Conservation (phyloP, 2,329 filamentous ascomycete species). For the Dryadomyces quercus-mongolicae region DNA sequence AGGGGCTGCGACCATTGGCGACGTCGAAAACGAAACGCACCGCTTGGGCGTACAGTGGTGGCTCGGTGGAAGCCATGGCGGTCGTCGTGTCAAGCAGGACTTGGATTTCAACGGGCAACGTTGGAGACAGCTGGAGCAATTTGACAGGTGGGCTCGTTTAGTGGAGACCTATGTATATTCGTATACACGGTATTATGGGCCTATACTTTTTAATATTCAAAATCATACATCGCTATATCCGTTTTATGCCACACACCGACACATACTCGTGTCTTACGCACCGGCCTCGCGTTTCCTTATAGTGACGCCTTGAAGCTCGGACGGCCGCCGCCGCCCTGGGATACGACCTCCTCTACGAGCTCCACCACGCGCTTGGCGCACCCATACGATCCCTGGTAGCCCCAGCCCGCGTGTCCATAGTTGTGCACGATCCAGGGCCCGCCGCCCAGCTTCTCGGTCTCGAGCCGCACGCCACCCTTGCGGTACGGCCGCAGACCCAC, state of each 20-base stretch:
- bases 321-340: slow-evolving; percentile 7
- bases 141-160: neutral
- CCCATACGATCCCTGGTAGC: slow-evolving; percentile 59
- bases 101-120: too few species aligned
- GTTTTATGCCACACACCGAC: neutral
- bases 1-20: slow-evolving; percentile 33
- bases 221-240: neutral
- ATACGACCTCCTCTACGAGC: slow-evolving; percentile 50
- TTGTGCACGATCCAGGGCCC: slow-evolving; percentile 57
- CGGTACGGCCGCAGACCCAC: slow-evolving; percentile 72
- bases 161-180: neutral
- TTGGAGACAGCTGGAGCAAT: neutral
- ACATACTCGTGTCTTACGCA: too few species aligned
- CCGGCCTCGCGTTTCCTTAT: neutral
- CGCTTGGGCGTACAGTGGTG: slow-evolving; percentile 14
- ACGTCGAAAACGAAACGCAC: slow-evolving; percentile 26
- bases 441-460: slow-evolving; percentile 51
- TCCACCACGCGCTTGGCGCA: slow-evolving; percentile 55
- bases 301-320: neutral
- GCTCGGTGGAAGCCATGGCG: slow-evolving; percentile 7
- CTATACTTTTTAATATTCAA: neutral
- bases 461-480: slow-evolving; percentile 60
- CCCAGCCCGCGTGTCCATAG: slow-evolving; percentile 70
- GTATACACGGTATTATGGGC: too few species aligned
- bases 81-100: neutral